Conservation (phyloP, 1,284 basidiomycete species). For the Anthracocystis walkeri region DNA sequence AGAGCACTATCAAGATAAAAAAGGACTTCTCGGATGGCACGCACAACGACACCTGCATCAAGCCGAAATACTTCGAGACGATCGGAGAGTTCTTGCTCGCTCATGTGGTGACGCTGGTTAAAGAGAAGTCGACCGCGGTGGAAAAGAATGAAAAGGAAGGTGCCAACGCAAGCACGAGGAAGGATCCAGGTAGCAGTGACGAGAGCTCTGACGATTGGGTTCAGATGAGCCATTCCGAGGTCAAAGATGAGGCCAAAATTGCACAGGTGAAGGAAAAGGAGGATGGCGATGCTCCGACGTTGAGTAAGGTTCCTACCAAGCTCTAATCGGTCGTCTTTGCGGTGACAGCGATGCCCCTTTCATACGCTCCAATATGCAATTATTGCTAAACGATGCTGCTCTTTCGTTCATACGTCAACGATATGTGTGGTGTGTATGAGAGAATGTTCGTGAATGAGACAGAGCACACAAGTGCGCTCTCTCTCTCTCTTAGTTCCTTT, state of each 20-base stretch:
- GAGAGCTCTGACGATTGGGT: constrained; percentile 56
- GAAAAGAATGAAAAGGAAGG: neutral
- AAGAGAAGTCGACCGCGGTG: neutral
- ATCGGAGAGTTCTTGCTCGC: constrained; percentile 59
- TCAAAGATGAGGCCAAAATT: constrained; percentile 18
- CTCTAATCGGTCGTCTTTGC: constrained; percentile 1
- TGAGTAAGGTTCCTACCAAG: constrained; percentile 34
- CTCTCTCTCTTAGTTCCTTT: too few species aligned
- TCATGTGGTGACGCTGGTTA: constrained; percentile 40
- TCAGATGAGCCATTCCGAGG: constrained; percentile 53
- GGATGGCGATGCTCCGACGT: constrained; percentile 17
- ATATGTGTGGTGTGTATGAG: too few species aligned
- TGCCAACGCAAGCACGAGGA: neutral
- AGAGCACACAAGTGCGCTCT: neutral
- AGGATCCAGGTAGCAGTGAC: constrained; percentile 22
- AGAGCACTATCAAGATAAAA: constrained; percentile 71
- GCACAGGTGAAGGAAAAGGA: constrained; percentile 1
- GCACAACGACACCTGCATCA: constrained; percentile 73
- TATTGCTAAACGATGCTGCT: neutral
- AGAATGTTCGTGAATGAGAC: too few species aligned
- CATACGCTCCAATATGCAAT: neutral
- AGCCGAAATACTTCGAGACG: constrained; percentile 62
- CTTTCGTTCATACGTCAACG: too few species aligned
- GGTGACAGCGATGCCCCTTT: neutral
- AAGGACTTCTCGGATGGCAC: constrained; percentile 74